These are phyloP conservation scores for Aspergillus conjunctus DNA, from an alignment of 495 filamentous ascomycete genomes.

Conservation along the genomic window DNA sequence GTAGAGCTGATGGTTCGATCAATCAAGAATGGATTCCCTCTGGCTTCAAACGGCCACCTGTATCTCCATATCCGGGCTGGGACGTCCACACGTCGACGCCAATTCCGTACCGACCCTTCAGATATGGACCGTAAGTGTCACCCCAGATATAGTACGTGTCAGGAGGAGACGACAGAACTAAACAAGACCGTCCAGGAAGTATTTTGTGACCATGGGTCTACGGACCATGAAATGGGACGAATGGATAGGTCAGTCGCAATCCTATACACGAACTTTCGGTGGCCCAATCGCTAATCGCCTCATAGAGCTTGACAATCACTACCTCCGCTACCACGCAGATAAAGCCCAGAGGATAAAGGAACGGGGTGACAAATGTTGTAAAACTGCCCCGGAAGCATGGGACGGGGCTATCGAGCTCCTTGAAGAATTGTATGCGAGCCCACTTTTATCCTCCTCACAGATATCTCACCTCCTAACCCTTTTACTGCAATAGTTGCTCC, in stretches of 20 bases:
- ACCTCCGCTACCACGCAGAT: conserved; percentile 70
- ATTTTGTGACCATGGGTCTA: conserved; percentile 83
- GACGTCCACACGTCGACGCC: conserved; percentile 71
- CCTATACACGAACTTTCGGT: background rate
- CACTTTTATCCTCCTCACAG: background rate
- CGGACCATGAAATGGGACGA: conserved; percentile 75
- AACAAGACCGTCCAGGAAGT: conserved; percentile 39
- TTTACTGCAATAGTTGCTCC: conserved; percentile 38
- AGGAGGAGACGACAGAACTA: background rate
- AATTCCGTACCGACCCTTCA: conserved; percentile 81
- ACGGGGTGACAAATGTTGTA: conserved; percentile 69
- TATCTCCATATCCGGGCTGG: conserved; percentile 72
- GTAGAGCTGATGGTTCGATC: background rate
- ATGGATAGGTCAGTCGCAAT: conserved; percentile 65
- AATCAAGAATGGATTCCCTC: conserved; percentile 67
- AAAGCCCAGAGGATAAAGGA: conserved; percentile 72
- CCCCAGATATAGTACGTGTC: background rate
- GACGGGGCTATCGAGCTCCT: conserved; percentile 79
- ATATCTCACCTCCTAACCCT: background rate
- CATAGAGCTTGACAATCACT: conserved; percentile 80
- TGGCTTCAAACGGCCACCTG: conserved; percentile 67
- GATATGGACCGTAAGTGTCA: conserved; percentile 65
- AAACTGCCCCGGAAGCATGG: conserved; percentile 73
- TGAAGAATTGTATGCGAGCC: conserved; percentile 62
- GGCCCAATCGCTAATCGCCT: conserved; percentile 14